Evolutionary conservation across 768 basidiomycete species (phyloP), one percentile per base, ranked within the genome.

Genomic region (Lentinula boryana): DNA sequence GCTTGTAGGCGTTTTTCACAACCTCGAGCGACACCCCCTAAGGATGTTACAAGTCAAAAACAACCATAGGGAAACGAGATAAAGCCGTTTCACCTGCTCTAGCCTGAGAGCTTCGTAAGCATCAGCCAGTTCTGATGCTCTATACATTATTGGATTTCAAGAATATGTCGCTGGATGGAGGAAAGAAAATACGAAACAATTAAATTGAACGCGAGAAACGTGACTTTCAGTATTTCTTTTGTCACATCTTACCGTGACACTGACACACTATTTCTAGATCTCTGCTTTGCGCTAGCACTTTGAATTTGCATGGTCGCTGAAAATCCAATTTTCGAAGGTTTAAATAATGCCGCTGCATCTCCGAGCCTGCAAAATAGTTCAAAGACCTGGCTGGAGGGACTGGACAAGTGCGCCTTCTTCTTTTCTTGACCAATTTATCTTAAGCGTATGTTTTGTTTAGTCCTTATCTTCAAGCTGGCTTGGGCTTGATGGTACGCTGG

Each of bases 401-500:
- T 52, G 61, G 85, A 88, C 76, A 90, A 90, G 88, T 90, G 70
- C 75, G 88, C 78, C 55, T 60, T 8, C 36, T 38, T 38, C 36
- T 2, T 41, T 54, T 32, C 10, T 23, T 21, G 60, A 38, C 66
- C 59, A 50, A 41, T 15, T 32, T 61, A 56, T 49, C 56, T 2
- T 32, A 44, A 10, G 9, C 6, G 31, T 33, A n/a, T 60, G 53
- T 62, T 57, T 46, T 33, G 58, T 41, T 56, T 67, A 99, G 97
- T 71, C 96, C 94, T 40, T 95, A 94, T 76, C 98, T 99, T 70
- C 93, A 96, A 70, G 97, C 96, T 52, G 96, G 97, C 31, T 98
- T 98, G 68, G 97, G 96, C 38, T 83, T 99, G 40, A 95, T 98
- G 95, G 96, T 95, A 51, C 65, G 68, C 62, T 27, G 15, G 10